A percentile compares a stretch with the other conserved stretches of the same genome.
Evolutionary conservation across 345 rosid genomes (phyloP).

Genomic region (Dipteronia sinensis): DNA sequence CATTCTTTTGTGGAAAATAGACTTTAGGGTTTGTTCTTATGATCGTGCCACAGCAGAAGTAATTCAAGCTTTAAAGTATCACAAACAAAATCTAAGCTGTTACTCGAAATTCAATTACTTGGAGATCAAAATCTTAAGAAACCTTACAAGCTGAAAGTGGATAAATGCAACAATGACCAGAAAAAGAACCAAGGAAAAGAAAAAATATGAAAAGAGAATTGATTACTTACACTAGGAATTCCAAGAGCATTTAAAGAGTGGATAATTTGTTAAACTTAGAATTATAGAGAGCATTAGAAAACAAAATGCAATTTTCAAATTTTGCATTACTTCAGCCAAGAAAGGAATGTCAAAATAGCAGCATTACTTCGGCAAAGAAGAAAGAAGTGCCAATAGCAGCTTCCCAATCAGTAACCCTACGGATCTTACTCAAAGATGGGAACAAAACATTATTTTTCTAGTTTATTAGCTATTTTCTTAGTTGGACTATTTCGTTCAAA

Average conservation of each 20-base stretch:
- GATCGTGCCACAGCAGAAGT: no score
- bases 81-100: neutral
- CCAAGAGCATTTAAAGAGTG: neutral
- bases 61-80: no score
- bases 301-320: neutral
- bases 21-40: no score
- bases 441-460: neutral
- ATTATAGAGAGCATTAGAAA: neutral
- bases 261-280: neutral
- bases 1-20: no score
- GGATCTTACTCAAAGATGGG: neutral
- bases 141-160: neutral
- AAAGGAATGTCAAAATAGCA: neutral
- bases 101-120: neutral
- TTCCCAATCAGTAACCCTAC: neutral
- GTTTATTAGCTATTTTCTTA: neutral
- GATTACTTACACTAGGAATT: neutral
- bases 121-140: neutral
- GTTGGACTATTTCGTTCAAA: neutral
- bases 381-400: neutral
- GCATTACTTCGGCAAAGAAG: neutral
- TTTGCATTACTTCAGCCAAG: neutral
- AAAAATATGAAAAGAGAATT: neutral
- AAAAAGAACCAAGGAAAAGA: neutral
- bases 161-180: neutral